Conservation (phyloP, 768 basidiomycete genomes). For the Russula ochroleuca region DNA sequence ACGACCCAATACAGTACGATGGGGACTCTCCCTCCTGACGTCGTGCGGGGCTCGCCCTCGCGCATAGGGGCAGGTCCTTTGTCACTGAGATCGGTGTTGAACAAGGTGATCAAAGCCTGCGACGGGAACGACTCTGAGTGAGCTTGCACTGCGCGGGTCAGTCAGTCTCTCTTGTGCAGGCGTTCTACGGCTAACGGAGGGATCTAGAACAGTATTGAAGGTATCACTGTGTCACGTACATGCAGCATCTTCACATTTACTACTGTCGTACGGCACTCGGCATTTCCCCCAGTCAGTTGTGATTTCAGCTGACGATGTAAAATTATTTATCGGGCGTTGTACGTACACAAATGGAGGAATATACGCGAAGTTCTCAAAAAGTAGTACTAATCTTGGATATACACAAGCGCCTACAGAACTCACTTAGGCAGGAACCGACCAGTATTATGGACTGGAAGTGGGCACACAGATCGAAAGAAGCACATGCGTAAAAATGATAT, state of each 20-base stretch:
- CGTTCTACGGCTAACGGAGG: slow-evolving; percentile 68
- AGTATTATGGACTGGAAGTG: slow-evolving; percentile 1
- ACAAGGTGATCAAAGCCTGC: slow-evolving; percentile 87
- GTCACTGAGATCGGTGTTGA: slow-evolving; percentile 68
- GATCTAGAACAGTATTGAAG: slow-evolving; percentile 63
- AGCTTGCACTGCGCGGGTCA: slow-evolving; percentile 27
- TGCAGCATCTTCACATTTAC: slow-evolving; percentile 23
- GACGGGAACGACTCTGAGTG: slow-evolving; percentile 89
- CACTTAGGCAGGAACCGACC: not conserved
- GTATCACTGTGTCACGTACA: slow-evolving; percentile 72
- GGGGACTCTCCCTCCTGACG: no score
- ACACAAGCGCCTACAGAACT: slow-evolving; percentile 2
- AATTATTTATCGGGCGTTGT: not conserved
- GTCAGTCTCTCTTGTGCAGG: slow-evolving; percentile 40
- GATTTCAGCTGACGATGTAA: no score
- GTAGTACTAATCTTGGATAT: not conserved
- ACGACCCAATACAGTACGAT: no score
- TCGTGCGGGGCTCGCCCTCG: not conserved
- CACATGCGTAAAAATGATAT: not conserved
- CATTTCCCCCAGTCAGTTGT: slow-evolving; percentile 71
- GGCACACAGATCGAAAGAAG: slow-evolving; percentile 10
- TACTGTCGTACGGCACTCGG: slow-evolving; percentile 58
- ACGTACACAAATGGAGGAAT: slow-evolving; percentile 16
- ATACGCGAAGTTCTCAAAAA: not conserved
- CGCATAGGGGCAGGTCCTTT: slow-evolving; percentile 53